A percentile compares a stretch with the other conserved stretches of the same genome.
These are phyloP conservation scores for Cyamopsis tetragonoloba DNA, from an alignment of 306 rosid species.

Conservation along the genomic window DNA sequence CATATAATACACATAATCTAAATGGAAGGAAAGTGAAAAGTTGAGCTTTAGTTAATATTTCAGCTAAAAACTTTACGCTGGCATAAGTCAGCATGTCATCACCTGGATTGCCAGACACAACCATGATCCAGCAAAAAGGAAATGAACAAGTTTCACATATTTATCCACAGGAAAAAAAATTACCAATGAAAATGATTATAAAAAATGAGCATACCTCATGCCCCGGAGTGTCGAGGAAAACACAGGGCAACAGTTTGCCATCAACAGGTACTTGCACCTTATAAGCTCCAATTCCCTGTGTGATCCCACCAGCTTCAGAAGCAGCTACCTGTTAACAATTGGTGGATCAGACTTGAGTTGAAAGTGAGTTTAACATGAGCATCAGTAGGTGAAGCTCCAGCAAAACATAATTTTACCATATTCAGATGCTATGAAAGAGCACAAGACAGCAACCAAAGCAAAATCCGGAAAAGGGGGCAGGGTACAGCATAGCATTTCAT, in stretches of 20 bases:
- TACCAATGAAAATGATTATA: neutral
- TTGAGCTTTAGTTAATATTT: constrained; percentile 15
- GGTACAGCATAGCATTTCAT: neutral
- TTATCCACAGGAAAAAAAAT: neutral
- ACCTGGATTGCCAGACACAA: constrained; percentile 2
- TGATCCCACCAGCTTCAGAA: constrained; percentile 99
- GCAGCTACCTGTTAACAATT: constrained; percentile 77
- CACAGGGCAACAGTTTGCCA: constrained; percentile 78
- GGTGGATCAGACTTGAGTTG: constrained; percentile 27
- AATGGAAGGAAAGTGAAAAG: constrained; percentile 22
- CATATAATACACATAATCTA: constrained; percentile 43
- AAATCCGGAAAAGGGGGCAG: neutral
- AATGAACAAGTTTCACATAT: constrained; percentile 19
- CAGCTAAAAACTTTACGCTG: constrained; percentile 7
- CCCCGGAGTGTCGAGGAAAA: constrained; percentile 97
- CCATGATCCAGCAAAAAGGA: constrained; percentile 10
- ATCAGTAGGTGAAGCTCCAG: constrained; percentile 8
- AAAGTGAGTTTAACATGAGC: neutral
- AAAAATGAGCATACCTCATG: constrained; percentile 66
- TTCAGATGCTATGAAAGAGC: neutral
- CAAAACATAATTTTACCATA: constrained; percentile 5
- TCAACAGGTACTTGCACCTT: constrained; percentile 80
- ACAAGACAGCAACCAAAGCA: neutral
- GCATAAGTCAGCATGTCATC: constrained; percentile 12
- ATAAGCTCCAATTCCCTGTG: constrained; percentile 98